phyloP scores from a whole-genome alignment of 2,329 filamentous ascomycete genomes.

The Xylariomycetidae sp. region DNA sequence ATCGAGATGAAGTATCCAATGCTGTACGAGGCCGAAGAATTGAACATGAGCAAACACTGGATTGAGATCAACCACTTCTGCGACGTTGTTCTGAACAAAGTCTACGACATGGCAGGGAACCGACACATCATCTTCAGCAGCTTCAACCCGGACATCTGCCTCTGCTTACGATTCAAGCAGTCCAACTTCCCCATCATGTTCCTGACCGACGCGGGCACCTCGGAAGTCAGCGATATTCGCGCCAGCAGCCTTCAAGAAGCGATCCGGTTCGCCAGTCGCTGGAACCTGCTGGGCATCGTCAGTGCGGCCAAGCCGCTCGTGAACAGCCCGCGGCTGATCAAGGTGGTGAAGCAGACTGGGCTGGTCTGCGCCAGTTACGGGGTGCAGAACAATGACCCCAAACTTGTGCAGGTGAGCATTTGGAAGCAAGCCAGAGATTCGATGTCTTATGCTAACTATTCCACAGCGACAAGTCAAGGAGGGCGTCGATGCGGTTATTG shows the following conservation, averaged over 20 bases:
- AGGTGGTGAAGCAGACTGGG: slow-evolving; percentile 89
- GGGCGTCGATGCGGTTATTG: slow-evolving; percentile 96
- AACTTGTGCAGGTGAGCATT: slow-evolving; percentile 70
- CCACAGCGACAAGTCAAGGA: slow-evolving; percentile 78
- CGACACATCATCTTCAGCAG: slow-evolving; percentile 96
- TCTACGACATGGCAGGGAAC: slow-evolving; percentile 76
- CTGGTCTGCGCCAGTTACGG: slow-evolving; percentile 95
- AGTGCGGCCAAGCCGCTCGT: slow-evolving; percentile 83
- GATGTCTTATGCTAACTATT: neutral
- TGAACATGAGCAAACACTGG: slow-evolving; percentile 94
- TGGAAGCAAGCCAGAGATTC: neutral
- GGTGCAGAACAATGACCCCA: slow-evolving; percentile 78
- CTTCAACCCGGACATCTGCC: slow-evolving; percentile 95
- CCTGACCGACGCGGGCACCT: slow-evolving; percentile 82
- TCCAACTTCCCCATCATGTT: slow-evolving; percentile 94
- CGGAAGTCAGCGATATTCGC: slow-evolving; percentile 76
- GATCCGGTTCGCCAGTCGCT: slow-evolving; percentile 86
- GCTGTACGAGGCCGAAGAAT: slow-evolving; percentile 89
- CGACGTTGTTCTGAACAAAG: slow-evolving; percentile 83
- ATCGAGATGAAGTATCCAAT: slow-evolving; percentile 99
- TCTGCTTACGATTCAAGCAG: slow-evolving; percentile 93
- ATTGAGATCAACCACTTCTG: slow-evolving; percentile 96
- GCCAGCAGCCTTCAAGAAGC: slow-evolving; percentile 92
- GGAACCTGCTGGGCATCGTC: slow-evolving; percentile 92
- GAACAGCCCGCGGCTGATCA: slow-evolving; percentile 80